Evolutionary conservation across 768 basidiomycete species (phyloP).

Genomic region (Trametes meyenii): DNA sequence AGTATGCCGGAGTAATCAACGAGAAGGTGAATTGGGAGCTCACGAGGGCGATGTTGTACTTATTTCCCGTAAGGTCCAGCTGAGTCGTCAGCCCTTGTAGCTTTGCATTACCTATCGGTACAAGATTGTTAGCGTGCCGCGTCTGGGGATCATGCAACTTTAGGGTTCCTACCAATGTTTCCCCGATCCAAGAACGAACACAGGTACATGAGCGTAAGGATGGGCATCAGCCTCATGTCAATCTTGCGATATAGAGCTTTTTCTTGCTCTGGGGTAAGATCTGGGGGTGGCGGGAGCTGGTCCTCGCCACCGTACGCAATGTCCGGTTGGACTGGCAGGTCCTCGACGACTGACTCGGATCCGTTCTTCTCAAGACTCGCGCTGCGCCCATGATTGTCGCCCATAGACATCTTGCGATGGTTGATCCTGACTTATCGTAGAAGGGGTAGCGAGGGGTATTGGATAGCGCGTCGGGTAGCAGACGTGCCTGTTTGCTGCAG

Average conservation of each 20-base stretch:
- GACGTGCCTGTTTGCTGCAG: not conserved
- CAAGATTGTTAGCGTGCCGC: not conserved
- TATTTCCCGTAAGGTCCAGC: conserved; percentile 56
- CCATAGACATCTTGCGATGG: not conserved
- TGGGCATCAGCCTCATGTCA: conserved; percentile 36
- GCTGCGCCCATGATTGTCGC: not conserved
- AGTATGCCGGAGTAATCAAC: not conserved
- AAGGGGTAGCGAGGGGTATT: not conserved
- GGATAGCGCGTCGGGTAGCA: not conserved
- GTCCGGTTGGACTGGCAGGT: conserved; percentile 2
- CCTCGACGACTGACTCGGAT: conserved; percentile 1
- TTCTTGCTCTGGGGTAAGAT: conserved; percentile 39
- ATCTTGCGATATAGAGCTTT: conserved; percentile 36
- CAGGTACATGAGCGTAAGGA: conserved; percentile 37
- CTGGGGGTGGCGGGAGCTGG: conserved; percentile 12
- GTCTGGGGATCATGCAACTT: not conserved
- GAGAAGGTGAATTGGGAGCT: conserved; percentile 9
- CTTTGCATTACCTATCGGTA: conserved; percentile 29
- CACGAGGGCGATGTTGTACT: conserved; percentile 70
- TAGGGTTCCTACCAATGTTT: conserved; percentile 28
- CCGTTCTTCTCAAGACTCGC: conserved; percentile 7
- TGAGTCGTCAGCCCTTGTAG: conserved; percentile 53
- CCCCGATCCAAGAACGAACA: conserved; percentile 35
- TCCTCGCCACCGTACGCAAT: conserved; percentile 17
- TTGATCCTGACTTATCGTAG: not conserved